Conservation (phyloP, 148 eudicot species). For the Rhododendron simsii region DNA sequence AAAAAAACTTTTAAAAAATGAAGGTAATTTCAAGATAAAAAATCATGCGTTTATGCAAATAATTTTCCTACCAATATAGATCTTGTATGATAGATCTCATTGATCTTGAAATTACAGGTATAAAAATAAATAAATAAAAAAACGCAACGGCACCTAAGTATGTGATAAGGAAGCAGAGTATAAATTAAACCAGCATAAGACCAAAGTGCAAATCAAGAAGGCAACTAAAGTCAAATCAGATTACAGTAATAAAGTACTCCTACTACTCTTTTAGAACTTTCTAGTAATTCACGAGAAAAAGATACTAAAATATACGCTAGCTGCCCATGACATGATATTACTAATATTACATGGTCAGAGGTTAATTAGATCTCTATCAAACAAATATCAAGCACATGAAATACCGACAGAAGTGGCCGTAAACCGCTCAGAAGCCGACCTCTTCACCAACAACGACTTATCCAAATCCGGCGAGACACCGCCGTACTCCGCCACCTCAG, state of each 20-base stretch:
- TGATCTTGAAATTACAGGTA: no score
- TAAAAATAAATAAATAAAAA: no score
- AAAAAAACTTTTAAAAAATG: no score
- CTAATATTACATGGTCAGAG: not conserved
- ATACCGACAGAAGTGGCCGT: conserved; percentile 38
- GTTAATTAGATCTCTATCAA: not conserved
- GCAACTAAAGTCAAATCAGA: not conserved
- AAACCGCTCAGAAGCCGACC: conserved; percentile 53
- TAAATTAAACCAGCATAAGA: not conserved
- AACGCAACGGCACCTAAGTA: no score
- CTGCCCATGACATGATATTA: not conserved
- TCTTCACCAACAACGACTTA: conserved; percentile 30
- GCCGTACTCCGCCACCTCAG: conserved; percentile 34
- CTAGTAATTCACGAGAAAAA: not conserved
- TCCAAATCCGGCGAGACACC: conserved; percentile 45
- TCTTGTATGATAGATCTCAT: no score
- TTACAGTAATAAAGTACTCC: not conserved
- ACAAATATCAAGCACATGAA: not conserved
- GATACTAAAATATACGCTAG: not conserved
- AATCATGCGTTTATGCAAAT: no score
- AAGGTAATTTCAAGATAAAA: no score
- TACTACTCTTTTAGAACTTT: not conserved
- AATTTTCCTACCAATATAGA: no score
- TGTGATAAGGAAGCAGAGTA: not conserved
- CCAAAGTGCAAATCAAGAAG: not conserved